Base-by-base conservation (phyloP, 768 basidiomycete species). In the Sistotremastrum niveocremeum region DNA sequence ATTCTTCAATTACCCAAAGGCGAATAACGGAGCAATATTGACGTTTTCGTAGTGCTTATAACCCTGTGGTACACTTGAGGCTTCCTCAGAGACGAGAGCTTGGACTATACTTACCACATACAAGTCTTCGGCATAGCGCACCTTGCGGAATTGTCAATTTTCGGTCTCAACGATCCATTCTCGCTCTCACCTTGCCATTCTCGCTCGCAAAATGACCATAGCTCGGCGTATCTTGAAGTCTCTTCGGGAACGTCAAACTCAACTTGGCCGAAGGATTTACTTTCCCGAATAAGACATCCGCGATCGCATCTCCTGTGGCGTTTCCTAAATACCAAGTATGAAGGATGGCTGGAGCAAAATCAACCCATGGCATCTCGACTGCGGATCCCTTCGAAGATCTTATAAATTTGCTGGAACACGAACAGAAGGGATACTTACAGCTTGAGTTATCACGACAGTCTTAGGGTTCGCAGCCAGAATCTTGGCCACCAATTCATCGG, bases 151-250 rank as follows among this genome's bases (percentile, higher is more conserved):
- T 1, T 66, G 53, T 6, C 73, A 61, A 37, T 69, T 72, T 7
- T 69, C 71, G 34, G 56, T 52, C 48, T 65, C 32, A 34, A 31
- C 32, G 36, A 32, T n/a, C 32, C 7, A 32, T 31, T 11, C 30
- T 38, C 30, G 43, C 49, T n/a, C 44, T 51, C 47, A 75, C 68
- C 51, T 68, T 72, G 34, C 83, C 83, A 41, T 79, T 72, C 57
- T 85, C 82, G 2, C 73, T 74, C 49, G 76, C 72, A 70, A 82
- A 84, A 52, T 80, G 73, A 2, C 76, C 81, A 48, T 61, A 72
- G 4, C 74, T 64, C 2, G 76, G 73, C 9, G 64, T 65, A 52
- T 79, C 77, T 49, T 76, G 70, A 7, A 77, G 57, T 1, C 71
- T 65, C 54, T 65, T 64, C 71, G 72, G 73, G 59, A 74, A 74